Percentiles rank a stretch among this genome's conserved stretches.
These are phyloP conservation scores for Leccinum rimulosum DNA, from an alignment of 768 basidiomycete species.

Conservation along the genomic window DNA sequence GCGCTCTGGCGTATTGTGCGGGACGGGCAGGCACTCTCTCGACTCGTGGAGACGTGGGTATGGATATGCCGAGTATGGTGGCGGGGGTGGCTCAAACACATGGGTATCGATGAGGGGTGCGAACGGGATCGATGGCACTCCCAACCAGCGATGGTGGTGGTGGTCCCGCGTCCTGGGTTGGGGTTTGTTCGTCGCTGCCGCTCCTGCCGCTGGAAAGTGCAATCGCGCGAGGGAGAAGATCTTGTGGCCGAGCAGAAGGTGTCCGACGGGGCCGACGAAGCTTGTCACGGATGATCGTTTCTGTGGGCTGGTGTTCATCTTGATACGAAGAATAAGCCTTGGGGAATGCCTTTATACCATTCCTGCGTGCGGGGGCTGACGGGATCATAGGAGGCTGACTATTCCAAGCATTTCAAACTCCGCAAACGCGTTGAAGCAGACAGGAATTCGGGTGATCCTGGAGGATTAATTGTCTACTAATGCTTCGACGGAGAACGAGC, in stretches of 20 bases:
- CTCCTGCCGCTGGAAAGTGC: constrained; percentile 10
- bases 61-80: constrained; percentile 16
- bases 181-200: constrained; percentile 10
- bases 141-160: neutral
- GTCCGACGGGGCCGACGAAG: constrained; percentile 4
- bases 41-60: constrained; percentile 5
- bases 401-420: neutral
- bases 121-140: constrained; percentile 21
- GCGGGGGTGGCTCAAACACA: constrained; percentile 26
- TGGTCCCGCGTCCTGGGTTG: constrained; percentile 13
- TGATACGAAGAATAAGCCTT: neutral
- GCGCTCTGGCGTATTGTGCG: constrained; percentile 27
- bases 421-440: neutral
- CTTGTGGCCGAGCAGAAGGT: constrained; percentile 19
- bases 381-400: neutral
- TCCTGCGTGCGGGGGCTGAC: constrained; percentile 16
- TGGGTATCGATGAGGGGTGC: constrained; percentile 29
- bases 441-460: too few relatives aligned
- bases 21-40: constrained; percentile 16
- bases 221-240: constrained; percentile 22
- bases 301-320: constrained; percentile 12
- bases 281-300: constrained; percentile 6
- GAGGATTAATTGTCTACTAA: too few relatives aligned
- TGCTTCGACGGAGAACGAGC: too few relatives aligned
- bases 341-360: constrained; percentile 7